A percentile compares a stretch with the other conserved stretches of the same genome.
These are phyloP conservation scores for Austropuccinia psidii DNA, from an alignment of 1,284 basidiomycete species.

Conservation along the genomic window DNA sequence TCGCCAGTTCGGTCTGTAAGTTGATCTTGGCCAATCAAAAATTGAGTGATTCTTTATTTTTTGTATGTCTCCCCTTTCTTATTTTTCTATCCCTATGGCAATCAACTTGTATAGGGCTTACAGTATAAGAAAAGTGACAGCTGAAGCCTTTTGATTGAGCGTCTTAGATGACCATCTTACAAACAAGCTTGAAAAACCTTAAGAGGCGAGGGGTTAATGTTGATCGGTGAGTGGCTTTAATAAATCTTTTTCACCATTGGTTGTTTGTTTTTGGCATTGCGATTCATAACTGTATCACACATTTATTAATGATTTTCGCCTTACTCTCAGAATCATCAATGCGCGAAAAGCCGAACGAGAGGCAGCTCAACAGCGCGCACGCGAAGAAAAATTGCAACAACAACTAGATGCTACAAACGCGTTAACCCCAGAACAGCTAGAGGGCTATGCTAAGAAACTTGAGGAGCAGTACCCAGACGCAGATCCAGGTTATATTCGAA, in stretches of 20 bases:
- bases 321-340: constrained; percentile 27
- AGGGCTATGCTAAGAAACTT: constrained; percentile 9
- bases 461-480: constrained; percentile 35
- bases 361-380: constrained; percentile 22
- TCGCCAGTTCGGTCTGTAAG: constrained; percentile 44
- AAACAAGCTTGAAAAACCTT: constrained; percentile 35
- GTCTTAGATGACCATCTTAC: constrained; percentile 35
- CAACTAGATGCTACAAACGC: constrained; percentile 32
- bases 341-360: constrained; percentile 37
- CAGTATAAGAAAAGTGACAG: no score
- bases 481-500: constrained; percentile 26
- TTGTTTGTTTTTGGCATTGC: no score
- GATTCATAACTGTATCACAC: not conserved
- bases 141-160: not conserved
- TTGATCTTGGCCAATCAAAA: constrained; percentile 44
- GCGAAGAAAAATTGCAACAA: constrained; percentile 31
- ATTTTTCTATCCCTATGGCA: not conserved
- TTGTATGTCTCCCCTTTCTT: constrained; percentile 40
- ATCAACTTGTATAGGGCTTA: not conserved
- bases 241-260: not conserved
- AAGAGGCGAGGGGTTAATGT: constrained; percentile 36
- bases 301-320: not conserved
- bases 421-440: constrained; percentile 24
- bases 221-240: constrained; percentile 23
- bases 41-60: constrained; percentile 46